Conservation (phyloP, 805 yeast genomes). For the Helenozyma rhizophorensis region DNA sequence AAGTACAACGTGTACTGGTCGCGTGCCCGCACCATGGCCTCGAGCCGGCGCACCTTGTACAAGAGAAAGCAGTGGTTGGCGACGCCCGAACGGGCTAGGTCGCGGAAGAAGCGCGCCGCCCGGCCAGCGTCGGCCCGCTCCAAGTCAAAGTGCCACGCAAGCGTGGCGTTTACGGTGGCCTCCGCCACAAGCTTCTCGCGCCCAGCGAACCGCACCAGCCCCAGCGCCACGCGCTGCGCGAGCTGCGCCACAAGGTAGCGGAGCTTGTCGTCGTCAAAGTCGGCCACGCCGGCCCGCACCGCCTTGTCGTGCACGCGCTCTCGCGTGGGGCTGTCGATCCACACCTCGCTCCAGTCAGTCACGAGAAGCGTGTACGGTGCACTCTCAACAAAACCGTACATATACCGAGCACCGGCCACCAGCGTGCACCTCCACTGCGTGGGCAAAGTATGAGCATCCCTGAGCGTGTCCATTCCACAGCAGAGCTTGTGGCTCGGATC, state of each 20-base stretch:
- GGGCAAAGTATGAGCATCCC: conserved; percentile 10
- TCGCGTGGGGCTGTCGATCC: conserved; percentile 20
- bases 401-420: conserved; percentile 4
- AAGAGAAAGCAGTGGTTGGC: conserved; percentile 17
- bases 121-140: conserved; percentile 3
- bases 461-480: conserved; percentile 6
- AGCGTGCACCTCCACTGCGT: conserved; percentile 7
- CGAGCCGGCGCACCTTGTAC: conserved; percentile 17
- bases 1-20: conserved; percentile 31
- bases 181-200: conserved; percentile 1
- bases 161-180: conserved; percentile 6
- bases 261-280: conserved; percentile 16
- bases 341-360: conserved; percentile 24
- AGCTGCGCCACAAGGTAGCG: conserved; percentile 14
- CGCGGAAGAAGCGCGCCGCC: conserved; percentile 15
- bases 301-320: conserved; percentile 17
- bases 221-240: conserved; percentile 2
- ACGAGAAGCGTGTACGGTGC: conserved; percentile 22
- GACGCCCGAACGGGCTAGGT: conserved; percentile 20
- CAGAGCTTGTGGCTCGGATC: conserved; percentile 8
- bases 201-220: conserved; percentile 1
- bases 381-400: conserved; percentile 10
- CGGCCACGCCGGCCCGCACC: conserved; percentile 23
- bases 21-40: conserved; percentile 19
- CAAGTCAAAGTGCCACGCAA: conserved; percentile 22